phyloP scores from a whole-genome alignment of 768 basidiomycete species.

The Boletus edulis region DNA sequence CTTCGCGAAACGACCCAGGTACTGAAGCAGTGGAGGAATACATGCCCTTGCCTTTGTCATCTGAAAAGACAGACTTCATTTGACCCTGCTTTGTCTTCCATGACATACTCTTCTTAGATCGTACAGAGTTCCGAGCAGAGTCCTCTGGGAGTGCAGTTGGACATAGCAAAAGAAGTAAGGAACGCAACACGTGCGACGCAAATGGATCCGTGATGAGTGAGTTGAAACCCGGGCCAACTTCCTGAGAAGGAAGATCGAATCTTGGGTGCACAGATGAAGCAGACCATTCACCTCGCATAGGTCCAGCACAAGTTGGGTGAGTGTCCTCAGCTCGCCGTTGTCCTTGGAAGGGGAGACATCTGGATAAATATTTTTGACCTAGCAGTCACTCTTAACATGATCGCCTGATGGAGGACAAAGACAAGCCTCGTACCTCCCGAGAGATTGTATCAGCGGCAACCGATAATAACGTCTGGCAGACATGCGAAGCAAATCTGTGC shows the following conservation, averaged over 20 bases:
- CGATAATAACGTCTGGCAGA: constrained; percentile 84
- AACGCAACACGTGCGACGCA: constrained; percentile 87
- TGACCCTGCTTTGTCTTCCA: constrained; percentile 81
- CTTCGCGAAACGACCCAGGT: constrained; percentile 50
- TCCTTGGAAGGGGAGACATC: constrained; percentile 44
- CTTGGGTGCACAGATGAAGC: constrained; percentile 17
- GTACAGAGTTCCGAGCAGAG: constrained; percentile 41
- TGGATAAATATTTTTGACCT: constrained; percentile 59
- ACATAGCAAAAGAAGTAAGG: constrained; percentile 73
- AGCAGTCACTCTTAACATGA: not conserved
- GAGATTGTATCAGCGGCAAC: constrained; percentile 62
- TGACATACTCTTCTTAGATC: constrained; percentile 83
- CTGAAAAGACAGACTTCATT: constrained; percentile 75
- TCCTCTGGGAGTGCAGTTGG: constrained; percentile 49
- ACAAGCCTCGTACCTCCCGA: constrained; percentile 53
- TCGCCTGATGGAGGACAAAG: not conserved
- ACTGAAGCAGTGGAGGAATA: constrained; percentile 20
- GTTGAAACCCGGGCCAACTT: constrained; percentile 62
- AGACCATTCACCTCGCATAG: constrained; percentile 54
- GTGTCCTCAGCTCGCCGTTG: constrained; percentile 63
- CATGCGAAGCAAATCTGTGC: constrained; percentile 94
- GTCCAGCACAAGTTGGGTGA: constrained; percentile 63
- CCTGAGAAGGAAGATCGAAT: constrained; percentile 40
- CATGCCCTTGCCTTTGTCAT: constrained; percentile 39
- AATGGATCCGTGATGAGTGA: constrained; percentile 80